phyloP scores from a whole-genome alignment of 2,329 filamentous ascomycete species.

The Xylaria sp. region DNA sequence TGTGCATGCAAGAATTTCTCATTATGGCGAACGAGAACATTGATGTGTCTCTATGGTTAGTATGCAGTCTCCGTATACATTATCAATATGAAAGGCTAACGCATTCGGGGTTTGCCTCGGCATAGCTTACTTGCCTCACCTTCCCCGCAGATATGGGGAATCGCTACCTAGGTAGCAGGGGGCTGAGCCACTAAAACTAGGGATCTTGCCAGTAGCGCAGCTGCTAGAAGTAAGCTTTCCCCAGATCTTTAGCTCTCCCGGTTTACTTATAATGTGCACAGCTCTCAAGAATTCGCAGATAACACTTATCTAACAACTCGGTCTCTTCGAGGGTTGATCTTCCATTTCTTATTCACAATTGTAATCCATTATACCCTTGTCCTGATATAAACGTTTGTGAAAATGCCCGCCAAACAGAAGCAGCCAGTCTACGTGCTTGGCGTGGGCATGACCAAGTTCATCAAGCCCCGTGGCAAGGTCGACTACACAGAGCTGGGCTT shows the following conservation, averaged over 20 bases:
- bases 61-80: no score
- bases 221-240: slow-evolving; percentile 13
- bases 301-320: background rate
- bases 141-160: slow-evolving; percentile 12
- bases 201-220: background rate
- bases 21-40: background rate
- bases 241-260: background rate
- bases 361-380: background rate
- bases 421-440: slow-evolving; percentile 84
- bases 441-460: slow-evolving; percentile 99
- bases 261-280: background rate
- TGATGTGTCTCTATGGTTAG: background rate
- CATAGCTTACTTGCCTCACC: background rate
- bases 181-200: background rate
- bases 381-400: background rate
- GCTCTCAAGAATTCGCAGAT: no score
- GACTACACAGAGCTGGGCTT: slow-evolving; percentile 96
- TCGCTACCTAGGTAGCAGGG: slow-evolving; percentile 1
- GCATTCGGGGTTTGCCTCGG: slow-evolving; percentile 5
- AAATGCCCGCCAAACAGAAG: slow-evolving; percentile 63
- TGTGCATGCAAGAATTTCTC: background rate
- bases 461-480: slow-evolving; percentile 93
- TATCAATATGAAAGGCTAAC: background rate
- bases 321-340: background rate
- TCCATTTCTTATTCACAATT: background rate